These are phyloP conservation scores for Suillus lakei DNA, from an alignment of 768 basidiomycete genomes.

Conservation along the genomic window DNA sequence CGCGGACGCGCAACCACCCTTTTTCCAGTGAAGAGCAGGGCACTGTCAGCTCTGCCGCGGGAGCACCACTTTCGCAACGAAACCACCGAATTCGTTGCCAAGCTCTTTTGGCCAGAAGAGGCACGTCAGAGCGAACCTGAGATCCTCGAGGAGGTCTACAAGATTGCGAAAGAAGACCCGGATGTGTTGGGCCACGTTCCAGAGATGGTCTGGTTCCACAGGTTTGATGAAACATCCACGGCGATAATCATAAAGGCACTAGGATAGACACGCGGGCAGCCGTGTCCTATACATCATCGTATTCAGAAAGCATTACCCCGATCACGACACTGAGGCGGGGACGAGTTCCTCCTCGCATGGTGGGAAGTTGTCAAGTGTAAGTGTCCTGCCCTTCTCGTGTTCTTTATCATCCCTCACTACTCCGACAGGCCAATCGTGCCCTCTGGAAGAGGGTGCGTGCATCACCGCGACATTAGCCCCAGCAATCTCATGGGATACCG, in stretches of 20 bases:
- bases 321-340: background rate
- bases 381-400: background rate
- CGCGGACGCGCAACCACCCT: conserved; percentile 2
- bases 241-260: background rate
- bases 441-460: background rate
- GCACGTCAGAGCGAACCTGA: background rate
- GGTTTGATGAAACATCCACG: background rate
- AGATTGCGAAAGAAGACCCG: background rate
- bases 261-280: background rate
- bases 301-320: background rate
- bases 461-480: background rate
- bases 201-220: background rate
- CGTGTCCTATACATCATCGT: background rate
- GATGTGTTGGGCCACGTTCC: background rate
- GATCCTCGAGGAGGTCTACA: background rate
- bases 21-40: background rate
- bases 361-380: background rate
- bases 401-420: background rate
- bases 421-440: background rate
- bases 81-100: background rate
- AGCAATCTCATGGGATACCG: background rate
- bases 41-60: background rate
- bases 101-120: conserved; percentile 7
- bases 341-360: background rate
- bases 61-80: background rate